These are phyloP conservation scores for Prunus yedoensis DNA, from an alignment of 331 rosid species.

Conservation along the genomic window DNA sequence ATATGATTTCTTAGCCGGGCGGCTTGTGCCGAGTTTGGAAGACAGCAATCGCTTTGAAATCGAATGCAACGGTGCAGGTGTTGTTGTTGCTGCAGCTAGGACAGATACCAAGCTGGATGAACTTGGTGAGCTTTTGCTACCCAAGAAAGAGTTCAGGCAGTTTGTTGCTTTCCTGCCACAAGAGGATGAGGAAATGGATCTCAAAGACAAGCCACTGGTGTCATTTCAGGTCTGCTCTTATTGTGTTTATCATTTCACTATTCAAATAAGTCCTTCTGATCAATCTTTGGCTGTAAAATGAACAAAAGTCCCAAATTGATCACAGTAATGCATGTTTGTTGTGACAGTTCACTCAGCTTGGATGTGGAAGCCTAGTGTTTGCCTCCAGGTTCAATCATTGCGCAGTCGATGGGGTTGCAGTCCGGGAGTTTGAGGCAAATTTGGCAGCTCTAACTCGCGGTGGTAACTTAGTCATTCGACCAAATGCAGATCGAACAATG, in stretches of 20 bases:
- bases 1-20: slow-evolving; percentile 46
- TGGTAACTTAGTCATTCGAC: slow-evolving; percentile 15
- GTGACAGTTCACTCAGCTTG: slow-evolving; percentile 52
- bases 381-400: slow-evolving; percentile 55
- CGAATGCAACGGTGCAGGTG: slow-evolving; percentile 10
- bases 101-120: too few species aligned
- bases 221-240: slow-evolving; percentile 39
- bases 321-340: background rate
- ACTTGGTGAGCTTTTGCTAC: too few species aligned
- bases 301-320: too few species aligned
- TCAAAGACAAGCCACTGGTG: slow-evolving; percentile 35
- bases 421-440: slow-evolving; percentile 44
- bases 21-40: slow-evolving; percentile 33
- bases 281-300: too few species aligned
- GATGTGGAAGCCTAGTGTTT: slow-evolving; percentile 58
- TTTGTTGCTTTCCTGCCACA: slow-evolving; percentile 37
- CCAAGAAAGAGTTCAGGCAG: slow-evolving; percentile 21
- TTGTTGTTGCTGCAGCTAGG: too few species aligned
- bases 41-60: slow-evolving; percentile 33
- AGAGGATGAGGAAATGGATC: slow-evolving; percentile 29
- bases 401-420: slow-evolving; percentile 42
- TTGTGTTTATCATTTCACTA: background rate
- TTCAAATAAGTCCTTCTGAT: too few species aligned
- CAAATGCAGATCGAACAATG: slow-evolving; percentile 42
- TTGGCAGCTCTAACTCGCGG: slow-evolving; percentile 49